Evolutionary conservation across 495 filamentous ascomycete species (phyloP), one percentile per base, ranked within the genome.

Genomic region (Sabuloglossum arenarium): DNA sequence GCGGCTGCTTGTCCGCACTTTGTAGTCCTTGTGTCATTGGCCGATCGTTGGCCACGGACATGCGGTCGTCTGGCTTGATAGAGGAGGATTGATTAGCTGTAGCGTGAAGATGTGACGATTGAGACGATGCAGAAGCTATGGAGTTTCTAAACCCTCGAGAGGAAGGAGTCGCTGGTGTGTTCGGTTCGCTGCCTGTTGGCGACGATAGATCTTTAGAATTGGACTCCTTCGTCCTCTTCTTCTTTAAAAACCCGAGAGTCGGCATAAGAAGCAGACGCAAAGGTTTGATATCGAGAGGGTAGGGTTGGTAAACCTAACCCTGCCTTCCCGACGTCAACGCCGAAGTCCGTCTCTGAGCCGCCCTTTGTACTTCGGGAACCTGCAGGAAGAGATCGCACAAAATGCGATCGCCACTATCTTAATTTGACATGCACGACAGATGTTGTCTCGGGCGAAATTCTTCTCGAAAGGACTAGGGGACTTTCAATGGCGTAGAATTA

Each of bases 181-280:
- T 71, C 66, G 68, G 68, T 27, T 72, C 61, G 46, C 70, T 70
- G 23, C 74, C 72, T 28, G 72, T 77, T 61, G 75, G 71, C 56
- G 81, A 75, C 63, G 81, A 82, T 61, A 70, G 51, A 66, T 58
- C 57, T 62, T 66, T 58, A 32, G 53, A 55, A 42, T 24, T 46
- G 42, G 42, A 56, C 30, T 46, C 57, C 31, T 59, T 54, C 32
- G 49, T 57, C 55, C 86, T 81, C 76, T 93, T 88, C 81, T 94
- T 96, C 78, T 96, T 98, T 65, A 98, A 78, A 64, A 95, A 83
- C 60, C 86, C 85, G 70, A 86, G 74, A 62, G 69, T 76, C 73
- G 81, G 84, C 84, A 88, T 88, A 56, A 51, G 56, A 58, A 53
- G 16, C 23, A 23, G 47, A 23, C 53, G 30, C 16, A 10, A 29